Conservation (phyloP, 148 eudicot species). For the Silene uniflora region DNA sequence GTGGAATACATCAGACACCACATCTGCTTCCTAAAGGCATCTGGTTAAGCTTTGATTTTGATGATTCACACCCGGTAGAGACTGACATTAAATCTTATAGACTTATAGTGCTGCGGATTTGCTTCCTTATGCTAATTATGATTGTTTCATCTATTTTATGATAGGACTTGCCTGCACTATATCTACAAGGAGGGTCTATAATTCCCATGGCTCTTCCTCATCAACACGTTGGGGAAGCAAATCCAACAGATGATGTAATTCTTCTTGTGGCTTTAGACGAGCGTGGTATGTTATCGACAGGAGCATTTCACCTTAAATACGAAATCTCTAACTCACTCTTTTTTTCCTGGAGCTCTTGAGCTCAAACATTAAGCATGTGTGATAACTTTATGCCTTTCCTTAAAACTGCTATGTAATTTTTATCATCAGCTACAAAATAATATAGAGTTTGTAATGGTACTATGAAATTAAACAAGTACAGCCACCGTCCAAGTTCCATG, state of each 20-base stretch:
- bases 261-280: slow-evolving; percentile 89
- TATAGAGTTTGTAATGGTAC: no score
- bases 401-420: not conserved
- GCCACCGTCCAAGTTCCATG: not conserved
- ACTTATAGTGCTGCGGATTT: slow-evolving; percentile 6
- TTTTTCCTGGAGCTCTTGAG: not conserved
- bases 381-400: not conserved
- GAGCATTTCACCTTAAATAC: not conserved
- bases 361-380: not conserved
- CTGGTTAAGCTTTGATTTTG: slow-evolving; percentile 91
- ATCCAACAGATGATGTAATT: slow-evolving; percentile 64
- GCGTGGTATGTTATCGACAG: slow-evolving; percentile 45
- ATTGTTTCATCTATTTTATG: slow-evolving; percentile 12
- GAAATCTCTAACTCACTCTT: not conserved
- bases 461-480: not conserved
- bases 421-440: not conserved
- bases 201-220: slow-evolving; percentile 68
- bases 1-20: slow-evolving; percentile 52
- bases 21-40: slow-evolving; percentile 72
- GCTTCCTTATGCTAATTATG: slow-evolving; percentile 1
- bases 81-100: slow-evolving; percentile 4
- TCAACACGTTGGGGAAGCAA: slow-evolving; percentile 83
- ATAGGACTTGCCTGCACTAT: slow-evolving; percentile 86
- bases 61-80: slow-evolving; percentile 92
- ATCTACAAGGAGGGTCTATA: slow-evolving; percentile 83